Percentiles rank a stretch among this genome's conserved stretches.
Evolutionary conservation across 1,284 basidiomycete genomes (phyloP).

Genomic region (Caloboletus firmus): DNA sequence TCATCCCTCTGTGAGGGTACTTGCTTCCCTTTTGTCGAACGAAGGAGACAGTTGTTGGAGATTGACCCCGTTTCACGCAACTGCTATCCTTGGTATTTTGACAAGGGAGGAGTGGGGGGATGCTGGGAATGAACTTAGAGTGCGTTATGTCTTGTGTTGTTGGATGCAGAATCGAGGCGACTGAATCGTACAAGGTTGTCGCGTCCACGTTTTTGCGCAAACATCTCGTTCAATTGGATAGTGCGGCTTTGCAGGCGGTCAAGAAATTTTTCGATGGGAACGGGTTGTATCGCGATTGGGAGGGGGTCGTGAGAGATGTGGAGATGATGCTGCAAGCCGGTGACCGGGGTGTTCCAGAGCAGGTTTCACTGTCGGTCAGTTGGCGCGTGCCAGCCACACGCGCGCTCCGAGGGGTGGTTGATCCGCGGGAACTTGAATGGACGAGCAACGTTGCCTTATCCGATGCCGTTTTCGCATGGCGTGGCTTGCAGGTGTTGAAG

Average conservation of each 20-base stretch:
- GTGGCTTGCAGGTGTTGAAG: constrained; percentile 41
- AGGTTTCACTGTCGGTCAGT: not conserved
- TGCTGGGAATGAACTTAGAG: constrained; percentile 31
- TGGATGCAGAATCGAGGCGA: constrained; percentile 3
- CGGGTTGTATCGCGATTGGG: constrained; percentile 13
- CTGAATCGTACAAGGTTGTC: constrained; percentile 22
- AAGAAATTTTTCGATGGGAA: constrained; percentile 22
- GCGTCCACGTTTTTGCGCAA: constrained; percentile 23
- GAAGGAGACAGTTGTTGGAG: constrained; percentile 30
- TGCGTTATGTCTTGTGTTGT: constrained; percentile 21
- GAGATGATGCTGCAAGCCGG: constrained; percentile 4
- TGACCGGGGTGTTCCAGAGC: not conserved
- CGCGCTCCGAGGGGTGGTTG: constrained; percentile 40
- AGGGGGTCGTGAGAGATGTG: constrained; percentile 12
- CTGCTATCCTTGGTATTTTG: constrained; percentile 37
- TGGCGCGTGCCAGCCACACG: constrained; percentile 27
- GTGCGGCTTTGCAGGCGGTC: constrained; percentile 9
- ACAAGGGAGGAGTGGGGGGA: constrained; percentile 40
- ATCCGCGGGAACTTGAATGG: constrained; percentile 46
- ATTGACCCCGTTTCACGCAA: constrained; percentile 28
- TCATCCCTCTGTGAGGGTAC: constrained; percentile 13
- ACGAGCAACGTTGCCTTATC: constrained; percentile 42
- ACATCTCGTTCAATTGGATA: constrained; percentile 26
- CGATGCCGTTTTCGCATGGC: constrained; percentile 37
- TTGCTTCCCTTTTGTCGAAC: constrained; percentile 27